Evolutionary conservation across 1,139 yeast species (phyloP).

Genomic region (Komagataea norvegica): DNA sequence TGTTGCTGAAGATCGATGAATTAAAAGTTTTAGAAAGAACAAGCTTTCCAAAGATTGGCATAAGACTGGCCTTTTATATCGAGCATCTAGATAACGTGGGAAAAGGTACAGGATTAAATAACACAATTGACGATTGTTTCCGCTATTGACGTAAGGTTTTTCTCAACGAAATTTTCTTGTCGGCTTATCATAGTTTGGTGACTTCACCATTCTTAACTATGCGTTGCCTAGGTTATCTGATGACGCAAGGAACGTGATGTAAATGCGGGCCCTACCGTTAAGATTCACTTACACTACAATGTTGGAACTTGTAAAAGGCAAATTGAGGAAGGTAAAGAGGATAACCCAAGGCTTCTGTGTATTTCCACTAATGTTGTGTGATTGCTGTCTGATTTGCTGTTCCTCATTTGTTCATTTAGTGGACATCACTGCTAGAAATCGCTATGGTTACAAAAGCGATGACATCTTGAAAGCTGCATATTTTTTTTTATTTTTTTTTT

Average conservation of each 20-base stretch:
- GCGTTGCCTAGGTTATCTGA: background rate
- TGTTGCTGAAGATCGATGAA: background rate
- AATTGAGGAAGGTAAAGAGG: too few relatives aligned
- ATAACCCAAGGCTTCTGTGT: too few relatives aligned
- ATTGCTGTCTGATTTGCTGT: background rate
- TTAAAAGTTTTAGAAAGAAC: background rate
- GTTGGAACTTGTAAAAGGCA: too few relatives aligned
- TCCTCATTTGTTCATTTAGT: background rate
- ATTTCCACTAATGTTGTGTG: too few relatives aligned
- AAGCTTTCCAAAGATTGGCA: background rate
- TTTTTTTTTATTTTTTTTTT: conserved; percentile 1
- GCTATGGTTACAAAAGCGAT: background rate
- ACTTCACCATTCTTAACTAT: background rate
- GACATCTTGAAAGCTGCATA: conserved; percentile 1
- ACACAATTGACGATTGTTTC: background rate
- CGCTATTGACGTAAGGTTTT: background rate
- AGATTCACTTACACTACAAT: too few relatives aligned
- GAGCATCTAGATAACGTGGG: background rate
- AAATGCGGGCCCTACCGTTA: too few relatives aligned
- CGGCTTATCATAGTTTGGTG: too few relatives aligned
- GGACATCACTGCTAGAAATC: background rate
- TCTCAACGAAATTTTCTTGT: background rate
- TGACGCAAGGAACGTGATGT: background rate
- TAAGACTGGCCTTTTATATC: background rate
- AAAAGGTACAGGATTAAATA: background rate